Evolutionary conservation across 2,329 filamentous ascomycete species (phyloP).

Genomic region (Phyllachora maydis): DNA sequence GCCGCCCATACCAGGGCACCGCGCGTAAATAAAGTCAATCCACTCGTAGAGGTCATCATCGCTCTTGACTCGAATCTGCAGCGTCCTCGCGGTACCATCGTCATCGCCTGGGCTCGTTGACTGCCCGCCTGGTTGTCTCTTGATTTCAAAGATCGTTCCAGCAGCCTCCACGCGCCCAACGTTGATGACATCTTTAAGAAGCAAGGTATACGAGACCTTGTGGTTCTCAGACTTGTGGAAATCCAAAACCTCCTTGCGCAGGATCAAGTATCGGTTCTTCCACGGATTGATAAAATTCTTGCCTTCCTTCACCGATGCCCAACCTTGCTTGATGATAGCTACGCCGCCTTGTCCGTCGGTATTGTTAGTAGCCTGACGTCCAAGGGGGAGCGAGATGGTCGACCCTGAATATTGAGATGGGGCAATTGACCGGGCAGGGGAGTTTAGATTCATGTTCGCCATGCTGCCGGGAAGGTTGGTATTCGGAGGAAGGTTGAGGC

Average conservation of each 20-base stretch:
- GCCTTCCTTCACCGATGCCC: conserved; percentile 79
- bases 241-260: conserved; percentile 83
- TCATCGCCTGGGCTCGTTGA: conserved; percentile 57
- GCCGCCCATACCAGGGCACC: conserved; percentile 91
- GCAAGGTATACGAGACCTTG: conserved; percentile 72
- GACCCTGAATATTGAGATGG: conserved; percentile 46
- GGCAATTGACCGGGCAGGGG: conserved; percentile 40
- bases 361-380: conserved; percentile 35
- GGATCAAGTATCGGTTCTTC: conserved; percentile 82
- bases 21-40: conserved; percentile 95
- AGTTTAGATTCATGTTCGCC: conserved; percentile 51
- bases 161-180: conserved; percentile 83
- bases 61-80: conserved; percentile 83
- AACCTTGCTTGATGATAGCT: conserved; percentile 61
- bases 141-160: conserved; percentile 86
- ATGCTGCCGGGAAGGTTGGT: conserved; percentile 59
- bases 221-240: conserved; percentile 84
- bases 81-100: conserved; percentile 61
- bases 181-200: conserved; percentile 70
- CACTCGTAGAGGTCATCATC: conserved; percentile 97
- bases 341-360: conserved; percentile 48
- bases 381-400: conserved; percentile 51
- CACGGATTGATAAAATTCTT: conserved; percentile 64
- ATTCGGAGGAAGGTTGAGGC: conserved; percentile 60
- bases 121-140: conserved; percentile 46